These are phyloP conservation scores for Nadsonia commutata DNA, from an alignment of 1,139 yeast genomes.

Conservation along the genomic window DNA sequence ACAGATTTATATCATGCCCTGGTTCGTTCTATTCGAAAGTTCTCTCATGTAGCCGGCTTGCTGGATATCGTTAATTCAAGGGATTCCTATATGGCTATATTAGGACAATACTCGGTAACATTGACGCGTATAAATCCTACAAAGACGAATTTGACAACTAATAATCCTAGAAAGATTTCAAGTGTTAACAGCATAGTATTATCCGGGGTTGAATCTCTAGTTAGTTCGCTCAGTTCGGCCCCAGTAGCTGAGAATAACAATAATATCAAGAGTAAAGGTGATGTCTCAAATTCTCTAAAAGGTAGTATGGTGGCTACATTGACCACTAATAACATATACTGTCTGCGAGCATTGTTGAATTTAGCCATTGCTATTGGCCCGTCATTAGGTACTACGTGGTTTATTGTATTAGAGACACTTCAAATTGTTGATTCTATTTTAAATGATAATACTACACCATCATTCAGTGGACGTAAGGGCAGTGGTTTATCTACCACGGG, in stretches of 20 bases:
- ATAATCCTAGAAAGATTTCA: background rate
- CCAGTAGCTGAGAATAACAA: conserved; percentile 1
- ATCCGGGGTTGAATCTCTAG: background rate
- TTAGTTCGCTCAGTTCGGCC: background rate
- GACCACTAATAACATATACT: conserved; percentile 52
- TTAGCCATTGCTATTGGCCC: conserved; percentile 71
- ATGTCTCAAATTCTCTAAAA: background rate
- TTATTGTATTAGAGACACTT: conserved; percentile 46
- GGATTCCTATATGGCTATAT: conserved; percentile 42
- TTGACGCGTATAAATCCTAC: conserved; percentile 3
- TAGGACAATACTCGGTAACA: conserved; percentile 28
- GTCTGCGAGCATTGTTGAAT: conserved; percentile 64
- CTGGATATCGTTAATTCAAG: conserved; percentile 40
- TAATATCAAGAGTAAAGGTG: background rate
- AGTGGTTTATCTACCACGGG: too few species aligned
- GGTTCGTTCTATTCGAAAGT: conserved; percentile 61
- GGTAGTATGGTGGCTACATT: conserved; percentile 1
- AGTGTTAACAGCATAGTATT: background rate
- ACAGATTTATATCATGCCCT: conserved; percentile 6
- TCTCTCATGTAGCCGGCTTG: conserved; percentile 75
- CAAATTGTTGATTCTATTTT: conserved; percentile 53
- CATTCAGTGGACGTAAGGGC: background rate
- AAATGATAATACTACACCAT: conserved; percentile 15
- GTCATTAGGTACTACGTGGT: conserved; percentile 55
- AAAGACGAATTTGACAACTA: conserved; percentile 1